phyloP scores from a whole-genome alignment of 2,329 filamentous ascomycete species.

The Kalmusia sp. region DNA sequence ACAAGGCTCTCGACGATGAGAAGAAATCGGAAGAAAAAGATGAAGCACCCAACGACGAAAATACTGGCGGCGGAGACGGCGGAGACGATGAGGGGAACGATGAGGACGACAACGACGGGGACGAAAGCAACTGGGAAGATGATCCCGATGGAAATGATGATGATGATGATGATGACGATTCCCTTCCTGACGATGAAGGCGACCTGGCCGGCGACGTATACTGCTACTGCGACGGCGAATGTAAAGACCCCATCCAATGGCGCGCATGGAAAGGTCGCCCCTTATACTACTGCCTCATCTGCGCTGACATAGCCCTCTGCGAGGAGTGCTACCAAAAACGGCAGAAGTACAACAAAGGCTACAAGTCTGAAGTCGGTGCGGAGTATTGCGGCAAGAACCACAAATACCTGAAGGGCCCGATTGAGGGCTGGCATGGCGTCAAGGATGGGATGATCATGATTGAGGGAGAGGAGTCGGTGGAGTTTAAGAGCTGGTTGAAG shows the following conservation, averaged over 20 bases:
- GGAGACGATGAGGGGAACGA: background rate
- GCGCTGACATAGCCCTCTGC: conserved; percentile 20
- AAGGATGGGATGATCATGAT: conserved; percentile 20
- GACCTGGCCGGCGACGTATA: conserved; percentile 1
- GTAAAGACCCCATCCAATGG: conserved; percentile 10
- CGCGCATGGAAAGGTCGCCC: conserved; percentile 8
- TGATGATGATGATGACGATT: background rate
- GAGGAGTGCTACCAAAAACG: conserved; percentile 16
- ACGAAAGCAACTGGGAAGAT: background rate
- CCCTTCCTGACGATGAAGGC: background rate
- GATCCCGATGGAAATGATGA: background rate
- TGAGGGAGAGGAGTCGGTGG: conserved; percentile 12
- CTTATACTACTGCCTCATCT: conserved; percentile 23
- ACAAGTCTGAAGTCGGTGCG: background rate
- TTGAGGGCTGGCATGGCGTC: conserved; percentile 24
- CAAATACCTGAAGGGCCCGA: conserved; percentile 22
- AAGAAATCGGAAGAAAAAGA: background rate
- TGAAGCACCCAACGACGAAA: background rate
- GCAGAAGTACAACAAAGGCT: conserved; percentile 6
- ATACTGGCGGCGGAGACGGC: background rate
- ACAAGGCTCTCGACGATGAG: conserved; percentile 9
- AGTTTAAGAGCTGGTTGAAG: conserved; percentile 23
- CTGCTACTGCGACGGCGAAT: conserved; percentile 4
- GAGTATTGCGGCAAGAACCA: conserved; percentile 20
- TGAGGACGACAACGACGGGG: background rate